Evolutionary conservation across 2,329 filamentous ascomycete genomes (phyloP), one percentile per base, ranked within the genome.

Genomic region (Xylaria sp.): DNA sequence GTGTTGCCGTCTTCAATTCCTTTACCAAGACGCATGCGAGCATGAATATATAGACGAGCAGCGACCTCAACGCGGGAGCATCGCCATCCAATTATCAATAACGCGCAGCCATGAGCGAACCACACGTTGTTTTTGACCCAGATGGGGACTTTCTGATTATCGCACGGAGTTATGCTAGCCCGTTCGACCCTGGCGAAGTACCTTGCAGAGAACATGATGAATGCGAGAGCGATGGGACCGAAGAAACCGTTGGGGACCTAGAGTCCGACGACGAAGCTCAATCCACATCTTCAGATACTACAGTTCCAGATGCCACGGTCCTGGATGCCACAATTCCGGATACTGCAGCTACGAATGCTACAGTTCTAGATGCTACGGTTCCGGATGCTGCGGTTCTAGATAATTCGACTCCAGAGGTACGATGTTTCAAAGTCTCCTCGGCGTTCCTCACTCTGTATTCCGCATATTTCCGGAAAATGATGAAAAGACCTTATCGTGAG

Each of bases 91-190:
- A 44, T 4, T 17, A 3, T 8, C 41, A 2, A 37, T 37, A 2
- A 7, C 19, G 27, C 19, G n/a, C 21, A 43, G 8, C 7, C 17
- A 54, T 49, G 58, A 29, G 13, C 8, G 3, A 35, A 41, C 15
- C 15, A 2, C 1, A 21, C 9, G 19, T 8, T 1, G 13, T 52
- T 15, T 3, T 57, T 33, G 58, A 60, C 17, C 58, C 58, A 8
- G 23, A 60, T 19, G 58, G 52, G 1, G 52, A 60, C 10, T 11
- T 60, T 41, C 29, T 52, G 2, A 19, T 57, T 17, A 52, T 57
- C 13, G 17, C 57, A 29, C n/a, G 5, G 2, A 38, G 23, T 5
- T 4, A 29, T 3, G 37, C 21, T 2, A 47, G n/a, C 4, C 37
- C 11, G 3, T 19, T 15, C 15, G 21, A 27, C 15, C 3, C 4